phyloP scores from a whole-genome alignment of 1,139 yeast genomes.

The Magnusiomyces sp. region DNA sequence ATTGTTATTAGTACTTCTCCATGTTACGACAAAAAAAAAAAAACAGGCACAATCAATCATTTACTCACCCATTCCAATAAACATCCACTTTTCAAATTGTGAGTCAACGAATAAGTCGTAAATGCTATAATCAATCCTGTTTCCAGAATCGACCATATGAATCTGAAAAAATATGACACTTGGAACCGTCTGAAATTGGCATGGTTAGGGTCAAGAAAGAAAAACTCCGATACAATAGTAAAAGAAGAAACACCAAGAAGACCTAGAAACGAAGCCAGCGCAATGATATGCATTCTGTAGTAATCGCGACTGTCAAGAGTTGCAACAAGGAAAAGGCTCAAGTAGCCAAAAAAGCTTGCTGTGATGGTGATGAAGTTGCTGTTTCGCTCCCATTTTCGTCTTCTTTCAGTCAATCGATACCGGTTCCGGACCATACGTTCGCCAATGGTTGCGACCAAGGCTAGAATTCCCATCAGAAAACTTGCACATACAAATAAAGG shows the following conservation, averaged over 20 bases:
- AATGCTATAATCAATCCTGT: slow-evolving; percentile 12
- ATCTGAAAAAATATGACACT: slow-evolving; percentile 11
- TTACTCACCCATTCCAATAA: slow-evolving; percentile 14
- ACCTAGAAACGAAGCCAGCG: slow-evolving; percentile 11
- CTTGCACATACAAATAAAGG: slow-evolving; percentile 14
- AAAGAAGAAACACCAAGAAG: slow-evolving; percentile 13
- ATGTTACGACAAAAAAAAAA: too few species aligned
- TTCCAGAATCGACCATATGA: slow-evolving; percentile 12
- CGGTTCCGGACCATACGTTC: slow-evolving; percentile 12
- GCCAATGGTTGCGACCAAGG: slow-evolving; percentile 6
- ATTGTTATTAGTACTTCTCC: background rate
- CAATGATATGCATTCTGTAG: slow-evolving; percentile 9
- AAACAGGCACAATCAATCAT: background rate
- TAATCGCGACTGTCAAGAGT: slow-evolving; percentile 10
- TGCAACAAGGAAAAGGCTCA: slow-evolving; percentile 12
- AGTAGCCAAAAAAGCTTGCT: slow-evolving; percentile 9
- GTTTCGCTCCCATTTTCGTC: slow-evolving; percentile 5
- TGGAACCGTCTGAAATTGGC: slow-evolving; percentile 10
- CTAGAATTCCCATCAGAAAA: slow-evolving; percentile 9
- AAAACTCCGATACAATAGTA: slow-evolving; percentile 11
- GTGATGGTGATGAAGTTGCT: slow-evolving; percentile 11
- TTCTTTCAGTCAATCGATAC: slow-evolving; percentile 6
- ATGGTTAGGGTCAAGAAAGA: slow-evolving; percentile 8
- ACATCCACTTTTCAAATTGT: slow-evolving; percentile 9
- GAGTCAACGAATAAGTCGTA: slow-evolving; percentile 11